These are phyloP conservation scores for Alternaria arbusti DNA, from an alignment of 2,329 filamentous ascomycete species.

Conservation along the genomic window DNA sequence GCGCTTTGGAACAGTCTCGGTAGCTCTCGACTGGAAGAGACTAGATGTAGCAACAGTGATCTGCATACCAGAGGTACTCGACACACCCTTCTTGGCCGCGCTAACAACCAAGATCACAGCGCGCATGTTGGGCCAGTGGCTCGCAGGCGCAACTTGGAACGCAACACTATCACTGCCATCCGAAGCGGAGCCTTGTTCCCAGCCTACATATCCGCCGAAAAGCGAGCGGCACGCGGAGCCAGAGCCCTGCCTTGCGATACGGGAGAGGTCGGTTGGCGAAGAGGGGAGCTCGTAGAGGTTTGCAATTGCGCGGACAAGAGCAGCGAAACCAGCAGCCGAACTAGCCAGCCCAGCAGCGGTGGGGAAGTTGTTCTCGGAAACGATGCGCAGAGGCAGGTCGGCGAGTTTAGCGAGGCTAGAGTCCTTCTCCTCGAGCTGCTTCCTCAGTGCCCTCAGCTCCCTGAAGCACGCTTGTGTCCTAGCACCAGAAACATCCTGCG, in stretches of 20 bases:
- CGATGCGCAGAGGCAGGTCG: constrained; percentile 77
- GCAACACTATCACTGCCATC: constrained; percentile 90
- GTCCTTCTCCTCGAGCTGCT: constrained; percentile 74
- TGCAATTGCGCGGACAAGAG: constrained; percentile 81
- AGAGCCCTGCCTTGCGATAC: constrained; percentile 91
- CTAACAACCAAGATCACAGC: constrained; percentile 90
- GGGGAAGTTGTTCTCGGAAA: constrained; percentile 98
- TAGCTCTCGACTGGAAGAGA: constrained; percentile 80
- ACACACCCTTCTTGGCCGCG: constrained; percentile 94
- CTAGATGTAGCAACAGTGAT: constrained; percentile 89
- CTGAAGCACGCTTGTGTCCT: constrained; percentile 95
- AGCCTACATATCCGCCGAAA: constrained; percentile 95
- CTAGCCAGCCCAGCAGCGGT: constrained; percentile 86
- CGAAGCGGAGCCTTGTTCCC: constrained; percentile 76
- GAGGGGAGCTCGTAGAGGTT: constrained; percentile 87
- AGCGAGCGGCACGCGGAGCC: constrained; percentile 92
- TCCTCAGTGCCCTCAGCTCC: constrained; percentile 79
- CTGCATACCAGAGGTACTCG: constrained; percentile 94
- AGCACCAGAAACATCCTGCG: constrained; percentile 84
- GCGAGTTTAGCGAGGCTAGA: constrained; percentile 82
- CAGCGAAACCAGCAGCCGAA: constrained; percentile 70
- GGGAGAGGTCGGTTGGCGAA: constrained; percentile 80
- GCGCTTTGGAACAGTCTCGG: constrained; percentile 77
- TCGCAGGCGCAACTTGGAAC: constrained; percentile 83
- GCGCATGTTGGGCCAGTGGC: constrained; percentile 95